phyloP scores from a whole-genome alignment of 2,329 filamentous ascomycete species.

The Aspergillus pseudoglaucus region DNA sequence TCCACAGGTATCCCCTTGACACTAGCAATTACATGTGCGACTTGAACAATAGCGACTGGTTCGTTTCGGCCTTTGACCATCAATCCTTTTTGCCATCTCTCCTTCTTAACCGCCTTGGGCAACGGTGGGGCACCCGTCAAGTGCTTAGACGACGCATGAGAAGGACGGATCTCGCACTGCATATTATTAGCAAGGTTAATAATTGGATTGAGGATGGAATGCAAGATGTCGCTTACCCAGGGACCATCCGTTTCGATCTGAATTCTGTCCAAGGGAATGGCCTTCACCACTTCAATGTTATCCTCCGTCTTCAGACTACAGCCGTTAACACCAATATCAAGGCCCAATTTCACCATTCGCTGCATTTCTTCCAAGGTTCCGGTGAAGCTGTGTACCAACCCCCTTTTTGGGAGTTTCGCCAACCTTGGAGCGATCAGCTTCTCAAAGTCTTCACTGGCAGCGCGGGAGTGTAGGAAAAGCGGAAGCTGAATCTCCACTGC shows the following conservation, averaged over 20 bases:
- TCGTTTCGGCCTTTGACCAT: conserved; percentile 97
- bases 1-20: conserved; percentile 75
- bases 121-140: conserved; percentile 62
- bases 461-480: conserved; percentile 85
- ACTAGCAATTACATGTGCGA: conserved; percentile 80
- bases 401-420: conserved; percentile 63
- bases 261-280: conserved; percentile 69
- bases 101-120: conserved; percentile 87
- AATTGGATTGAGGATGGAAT: background rate
- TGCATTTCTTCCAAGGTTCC: conserved; percentile 79
- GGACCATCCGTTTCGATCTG: conserved; percentile 97
- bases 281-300: conserved; percentile 76
- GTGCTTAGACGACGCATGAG: conserved; percentile 76
- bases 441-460: conserved; percentile 80
- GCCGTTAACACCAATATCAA: conserved; percentile 92
- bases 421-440: conserved; percentile 58
- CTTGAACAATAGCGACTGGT: conserved; percentile 75
- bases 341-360: conserved; percentile 68
- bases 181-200: background rate
- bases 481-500: conserved; percentile 72
- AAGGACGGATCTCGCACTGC: conserved; percentile 81
- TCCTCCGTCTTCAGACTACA: conserved; percentile 93
- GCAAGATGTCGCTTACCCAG: conserved; percentile 47
- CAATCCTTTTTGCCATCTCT: conserved; percentile 78
- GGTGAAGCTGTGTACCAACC: conserved; percentile 92